Percentiles rank a stretch among this genome's conserved stretches.
Evolutionary conservation across 2,329 filamentous ascomycete species (phyloP).

Genomic region (Fusarium xyrophilum): DNA sequence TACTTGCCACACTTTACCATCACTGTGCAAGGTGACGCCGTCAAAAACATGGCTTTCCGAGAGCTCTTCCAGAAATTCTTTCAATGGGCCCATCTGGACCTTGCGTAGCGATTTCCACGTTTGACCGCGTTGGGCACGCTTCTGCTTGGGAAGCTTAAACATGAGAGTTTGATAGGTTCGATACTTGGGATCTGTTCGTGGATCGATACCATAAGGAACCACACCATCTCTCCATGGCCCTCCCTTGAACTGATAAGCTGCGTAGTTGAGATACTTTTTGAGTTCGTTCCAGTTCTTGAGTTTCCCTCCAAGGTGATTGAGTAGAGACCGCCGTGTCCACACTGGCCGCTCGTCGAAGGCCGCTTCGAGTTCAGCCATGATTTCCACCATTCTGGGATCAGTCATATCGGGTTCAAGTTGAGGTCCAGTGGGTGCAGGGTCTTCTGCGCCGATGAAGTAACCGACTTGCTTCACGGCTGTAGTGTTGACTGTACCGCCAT

Average conservation of each 20-base stretch:
- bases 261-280: slow-evolving; percentile 80
- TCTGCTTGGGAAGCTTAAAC: slow-evolving; percentile 73
- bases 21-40: slow-evolving; percentile 73
- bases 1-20: slow-evolving; percentile 93
- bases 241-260: slow-evolving; percentile 90
- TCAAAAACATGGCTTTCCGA: slow-evolving; percentile 79
- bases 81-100: slow-evolving; percentile 49
- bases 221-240: slow-evolving; percentile 92
- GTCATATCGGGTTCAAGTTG: slow-evolving; percentile 64
- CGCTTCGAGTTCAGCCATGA: slow-evolving; percentile 68
- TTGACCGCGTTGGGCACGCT: slow-evolving; percentile 54
- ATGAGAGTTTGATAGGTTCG: slow-evolving; percentile 88
- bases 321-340: slow-evolving; percentile 83
- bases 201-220: slow-evolving; percentile 85
- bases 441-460: slow-evolving; percentile 66
- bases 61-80: slow-evolving; percentile 49
- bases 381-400: slow-evolving; percentile 66
- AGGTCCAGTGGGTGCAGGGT: slow-evolving; percentile 68
- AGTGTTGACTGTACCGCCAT: slow-evolving; percentile 64
- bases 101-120: slow-evolving; percentile 59
- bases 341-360: slow-evolving; percentile 79
- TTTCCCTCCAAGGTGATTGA: slow-evolving; percentile 70
- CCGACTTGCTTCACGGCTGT: slow-evolving; percentile 65
- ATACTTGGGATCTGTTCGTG: slow-evolving; percentile 76
- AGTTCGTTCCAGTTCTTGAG: slow-evolving; percentile 64